phyloP scores from a whole-genome alignment of 495 filamentous ascomycete genomes.

The Margaritispora aquatica region DNA sequence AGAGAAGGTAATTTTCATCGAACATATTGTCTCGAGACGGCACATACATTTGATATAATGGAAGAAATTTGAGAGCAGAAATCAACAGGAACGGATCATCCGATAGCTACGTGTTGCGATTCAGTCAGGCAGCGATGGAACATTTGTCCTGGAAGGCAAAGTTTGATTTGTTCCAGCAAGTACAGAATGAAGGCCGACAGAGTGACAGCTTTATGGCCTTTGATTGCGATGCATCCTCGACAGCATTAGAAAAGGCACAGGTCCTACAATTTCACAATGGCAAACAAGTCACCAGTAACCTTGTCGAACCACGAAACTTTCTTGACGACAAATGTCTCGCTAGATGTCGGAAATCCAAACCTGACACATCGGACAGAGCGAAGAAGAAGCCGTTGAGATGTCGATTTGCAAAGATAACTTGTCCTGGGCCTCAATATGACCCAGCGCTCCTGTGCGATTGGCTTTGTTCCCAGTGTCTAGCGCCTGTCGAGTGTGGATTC shows the following conservation, averaged over 20 bases:
- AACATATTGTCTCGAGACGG: constrained; percentile 17
- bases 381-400: constrained; percentile 21
- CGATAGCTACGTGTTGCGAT: constrained; percentile 20
- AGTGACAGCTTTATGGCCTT: constrained; percentile 11
- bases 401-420: constrained; percentile 26
- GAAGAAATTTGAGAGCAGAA: constrained; percentile 3
- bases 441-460: constrained; percentile 14
- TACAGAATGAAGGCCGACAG: constrained; percentile 4
- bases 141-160: constrained; percentile 20
- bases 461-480: constrained; percentile 28
- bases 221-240: constrained; percentile 22
- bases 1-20: constrained; percentile 22
- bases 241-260: constrained; percentile 6
- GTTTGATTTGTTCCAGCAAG: constrained; percentile 16
- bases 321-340: constrained; percentile 22
- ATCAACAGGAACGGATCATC: background rate
- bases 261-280: constrained; percentile 18
- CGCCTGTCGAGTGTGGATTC: constrained; percentile 28
- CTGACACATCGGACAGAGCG: constrained; percentile 8
- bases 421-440: constrained; percentile 25
- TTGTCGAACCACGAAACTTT: constrained; percentile 19
- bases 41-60: constrained; percentile 24
- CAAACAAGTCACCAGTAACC: constrained; percentile 10
- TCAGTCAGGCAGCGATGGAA: constrained; percentile 5
- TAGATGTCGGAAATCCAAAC: background rate